phyloP scores from a whole-genome alignment of 139 green algal genomes.

The Nannochloris sp. region DNA sequence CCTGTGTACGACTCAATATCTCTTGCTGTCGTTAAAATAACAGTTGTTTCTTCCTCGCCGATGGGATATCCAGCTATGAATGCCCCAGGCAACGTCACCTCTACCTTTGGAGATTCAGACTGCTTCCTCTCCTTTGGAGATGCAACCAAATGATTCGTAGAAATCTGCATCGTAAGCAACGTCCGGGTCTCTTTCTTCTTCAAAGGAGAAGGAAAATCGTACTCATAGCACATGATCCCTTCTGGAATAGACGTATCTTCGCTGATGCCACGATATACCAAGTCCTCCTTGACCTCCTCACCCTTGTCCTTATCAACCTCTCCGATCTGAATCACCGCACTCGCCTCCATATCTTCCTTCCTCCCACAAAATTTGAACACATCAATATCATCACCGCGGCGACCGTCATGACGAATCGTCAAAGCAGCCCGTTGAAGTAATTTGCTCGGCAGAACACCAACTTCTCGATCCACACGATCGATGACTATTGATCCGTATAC shows the following conservation, averaged over 20 bases:
- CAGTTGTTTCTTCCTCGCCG: not conserved
- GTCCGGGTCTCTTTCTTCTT: not conserved
- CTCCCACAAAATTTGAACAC: too few species aligned
- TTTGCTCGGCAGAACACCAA: too few species aligned
- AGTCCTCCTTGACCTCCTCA: slow-evolving; percentile 36
- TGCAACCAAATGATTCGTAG: not conserved
- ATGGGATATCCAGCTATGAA: not conserved
- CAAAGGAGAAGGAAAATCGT: not conserved
- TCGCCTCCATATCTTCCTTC: too few species aligned
- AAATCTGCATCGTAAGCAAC: not conserved
- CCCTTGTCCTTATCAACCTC: slow-evolving; percentile 32
- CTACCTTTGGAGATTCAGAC: not conserved
- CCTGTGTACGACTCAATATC: too few species aligned
- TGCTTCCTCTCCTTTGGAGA: slow-evolving; percentile 1
- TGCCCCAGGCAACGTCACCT: not conserved
- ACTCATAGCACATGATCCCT: not conserved
- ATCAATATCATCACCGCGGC: too few species aligned
- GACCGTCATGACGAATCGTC: too few species aligned
- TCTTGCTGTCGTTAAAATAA: not conserved
- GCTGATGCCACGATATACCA: slow-evolving; percentile 30
- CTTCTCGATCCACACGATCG: too few species aligned
- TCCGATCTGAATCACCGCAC: too few species aligned
- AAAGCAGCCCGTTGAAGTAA: too few species aligned
- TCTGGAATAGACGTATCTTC: slow-evolving; percentile 1
- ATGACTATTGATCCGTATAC: too few species aligned